Percentiles rank a stretch among this genome's conserved stretches.
These are phyloP conservation scores for Seiridium unicorne DNA, from an alignment of 2,329 filamentous ascomycete species.

Conservation along the genomic window DNA sequence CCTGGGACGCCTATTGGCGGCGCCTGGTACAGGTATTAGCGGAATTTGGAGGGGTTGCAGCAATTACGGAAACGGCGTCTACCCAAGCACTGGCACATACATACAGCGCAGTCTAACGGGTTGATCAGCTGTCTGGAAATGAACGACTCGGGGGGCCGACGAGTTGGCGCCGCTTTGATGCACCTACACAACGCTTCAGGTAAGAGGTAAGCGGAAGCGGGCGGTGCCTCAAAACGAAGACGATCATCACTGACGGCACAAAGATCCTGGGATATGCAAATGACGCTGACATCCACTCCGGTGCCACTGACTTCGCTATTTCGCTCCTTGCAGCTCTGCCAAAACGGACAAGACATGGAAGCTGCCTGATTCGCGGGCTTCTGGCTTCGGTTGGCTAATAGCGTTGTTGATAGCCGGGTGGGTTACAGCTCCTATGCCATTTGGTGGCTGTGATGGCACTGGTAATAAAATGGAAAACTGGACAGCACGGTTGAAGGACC, in stretches of 20 bases:
- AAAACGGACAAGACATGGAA: not conserved
- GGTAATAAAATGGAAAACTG: not conserved
- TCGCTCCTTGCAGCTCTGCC: not conserved
- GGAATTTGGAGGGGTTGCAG: not conserved
- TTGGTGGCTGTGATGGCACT: not conserved
- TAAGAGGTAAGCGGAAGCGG: not conserved
- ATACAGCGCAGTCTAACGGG: not conserved
- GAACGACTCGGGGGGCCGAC: not conserved
- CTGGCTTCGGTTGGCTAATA: not conserved
- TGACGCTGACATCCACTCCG: constrained; percentile 10
- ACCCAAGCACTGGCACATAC: not conserved
- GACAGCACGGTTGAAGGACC: no score
- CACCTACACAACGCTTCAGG: not conserved
- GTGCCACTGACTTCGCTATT: constrained; percentile 6
- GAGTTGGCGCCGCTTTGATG: not conserved
- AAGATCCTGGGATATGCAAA: constrained; percentile 2
- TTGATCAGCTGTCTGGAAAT: not conserved
- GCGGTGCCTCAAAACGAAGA: not conserved
- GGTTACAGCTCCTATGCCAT: not conserved
- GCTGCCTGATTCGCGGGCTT: constrained; percentile 1
- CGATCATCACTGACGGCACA: not conserved
- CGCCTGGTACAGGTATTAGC: not conserved
- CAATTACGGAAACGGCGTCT: not conserved
- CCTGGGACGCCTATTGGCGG: not conserved
- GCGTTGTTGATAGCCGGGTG: not conserved